Conservation (phyloP, 2,329 filamentous ascomycete species). For the Paraphoma chrysanthemicola region DNA sequence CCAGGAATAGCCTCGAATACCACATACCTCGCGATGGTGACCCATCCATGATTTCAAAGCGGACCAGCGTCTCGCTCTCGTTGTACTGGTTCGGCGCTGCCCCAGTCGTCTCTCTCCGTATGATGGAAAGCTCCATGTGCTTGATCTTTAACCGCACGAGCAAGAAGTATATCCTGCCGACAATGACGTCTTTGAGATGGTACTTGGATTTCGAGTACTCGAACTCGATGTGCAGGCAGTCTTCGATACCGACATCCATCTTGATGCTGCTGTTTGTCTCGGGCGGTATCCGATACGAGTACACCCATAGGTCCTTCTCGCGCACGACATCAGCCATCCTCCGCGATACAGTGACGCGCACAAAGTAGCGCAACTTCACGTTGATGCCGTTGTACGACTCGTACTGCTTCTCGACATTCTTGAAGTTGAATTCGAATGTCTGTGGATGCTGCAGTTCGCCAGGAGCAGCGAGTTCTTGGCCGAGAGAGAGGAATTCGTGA, state of each 20-base stretch:
- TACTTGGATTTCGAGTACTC: slow-evolving; percentile 99
- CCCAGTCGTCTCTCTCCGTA: slow-evolving; percentile 93
- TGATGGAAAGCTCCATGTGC: slow-evolving; percentile 99
- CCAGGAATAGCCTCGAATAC: background rate
- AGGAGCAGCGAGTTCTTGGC: slow-evolving; percentile 94
- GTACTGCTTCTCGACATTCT: slow-evolving; percentile 99
- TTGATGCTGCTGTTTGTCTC: slow-evolving; percentile 99
- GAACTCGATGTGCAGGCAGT: slow-evolving; percentile 98
- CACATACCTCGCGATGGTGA: slow-evolving; percentile 85
- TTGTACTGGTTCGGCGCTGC: slow-evolving; percentile 99
- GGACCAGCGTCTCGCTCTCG: slow-evolving; percentile 95
- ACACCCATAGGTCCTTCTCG: slow-evolving; percentile 99
- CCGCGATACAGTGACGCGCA: slow-evolving; percentile 93
- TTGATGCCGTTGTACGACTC: slow-evolving; percentile 99
- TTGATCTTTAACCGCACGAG: slow-evolving; percentile 98
- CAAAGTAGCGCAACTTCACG: slow-evolving; percentile 97
- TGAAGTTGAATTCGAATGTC: slow-evolving; percentile 99
- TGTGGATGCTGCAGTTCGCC: slow-evolving; percentile 98
- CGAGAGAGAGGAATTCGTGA: slow-evolving; percentile 97
- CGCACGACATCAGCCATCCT: slow-evolving; percentile 98
- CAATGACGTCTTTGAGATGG: slow-evolving; percentile 98
- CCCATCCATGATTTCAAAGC: slow-evolving; percentile 99
- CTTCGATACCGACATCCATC: slow-evolving; percentile 99
- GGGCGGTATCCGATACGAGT: slow-evolving; percentile 95
- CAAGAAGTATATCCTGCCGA: slow-evolving; percentile 97